Conservation (phyloP, 106 monocot genomes). For the Allium sativum region DNA sequence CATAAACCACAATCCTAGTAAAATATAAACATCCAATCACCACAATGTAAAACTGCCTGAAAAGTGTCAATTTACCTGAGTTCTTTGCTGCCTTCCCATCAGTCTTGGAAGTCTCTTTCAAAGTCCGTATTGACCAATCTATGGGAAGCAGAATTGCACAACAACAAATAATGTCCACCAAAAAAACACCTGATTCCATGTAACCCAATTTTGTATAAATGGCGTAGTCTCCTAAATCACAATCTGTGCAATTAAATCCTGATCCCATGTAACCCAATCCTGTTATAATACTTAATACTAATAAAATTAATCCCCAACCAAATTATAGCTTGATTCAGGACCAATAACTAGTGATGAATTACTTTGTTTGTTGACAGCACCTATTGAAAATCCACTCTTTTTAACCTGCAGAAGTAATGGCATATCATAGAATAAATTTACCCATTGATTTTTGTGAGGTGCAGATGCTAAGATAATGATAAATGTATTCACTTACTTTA, state of each 20-base stretch:
- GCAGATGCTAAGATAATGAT: too few species aligned
- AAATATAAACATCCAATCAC: conserved; percentile 88
- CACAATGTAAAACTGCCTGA: conserved; percentile 77
- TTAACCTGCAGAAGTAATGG: conserved; percentile 41
- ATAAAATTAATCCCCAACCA: conserved; percentile 37
- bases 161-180: conserved; percentile 77
- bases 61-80: conserved; percentile 69
- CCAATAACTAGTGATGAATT: conserved; percentile 67
- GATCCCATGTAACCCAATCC: too few species aligned
- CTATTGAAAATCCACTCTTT: conserved; percentile 71
- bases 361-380: conserved; percentile 28
- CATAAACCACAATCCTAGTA: conserved; percentile 83
- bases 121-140: conserved; percentile 72
- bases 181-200: conserved; percentile 80
- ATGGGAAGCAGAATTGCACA: conserved; percentile 79
- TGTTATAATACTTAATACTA: too few species aligned
- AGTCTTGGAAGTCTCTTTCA: conserved; percentile 79
- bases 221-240: conserved; percentile 34
- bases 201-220: conserved; percentile 53
- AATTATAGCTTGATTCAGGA: conserved; percentile 80
- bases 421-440: conserved; percentile 3
- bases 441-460: conserved; percentile 1
- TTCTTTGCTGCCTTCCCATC: conserved; percentile 91
- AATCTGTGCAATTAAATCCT: neutral
- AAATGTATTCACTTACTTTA: neutral